Evolutionary conservation across 371 early-diverging fungal genomes (phyloP).

Genomic region (Sporodiniella umbellata): DNA sequence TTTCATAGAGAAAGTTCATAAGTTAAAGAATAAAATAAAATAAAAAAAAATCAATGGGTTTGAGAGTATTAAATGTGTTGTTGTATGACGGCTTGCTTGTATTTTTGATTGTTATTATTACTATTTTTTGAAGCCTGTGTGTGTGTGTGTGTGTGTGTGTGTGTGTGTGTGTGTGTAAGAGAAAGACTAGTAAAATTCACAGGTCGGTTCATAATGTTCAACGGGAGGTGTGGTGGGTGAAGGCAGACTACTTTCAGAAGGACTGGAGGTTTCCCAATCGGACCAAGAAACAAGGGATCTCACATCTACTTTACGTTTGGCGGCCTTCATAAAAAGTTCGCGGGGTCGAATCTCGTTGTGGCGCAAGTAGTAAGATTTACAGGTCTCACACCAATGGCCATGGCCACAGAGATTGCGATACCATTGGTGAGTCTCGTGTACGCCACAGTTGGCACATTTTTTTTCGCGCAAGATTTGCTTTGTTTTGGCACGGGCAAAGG

Average conservation of each 20-base stretch:
- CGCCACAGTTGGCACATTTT: slow-evolving; percentile 39
- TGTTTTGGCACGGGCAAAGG: slow-evolving; percentile 1
- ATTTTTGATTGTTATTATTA: too few relatives aligned
- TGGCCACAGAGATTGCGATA: slow-evolving; percentile 43
- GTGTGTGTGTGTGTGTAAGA: too few relatives aligned
- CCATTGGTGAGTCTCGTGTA: slow-evolving; percentile 48
- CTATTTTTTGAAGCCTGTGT: too few relatives aligned
- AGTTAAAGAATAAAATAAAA: too few relatives aligned
- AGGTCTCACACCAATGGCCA: slow-evolving; percentile 51
- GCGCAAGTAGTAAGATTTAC: slow-evolving; percentile 45
- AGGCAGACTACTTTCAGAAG: slow-evolving; percentile 2
- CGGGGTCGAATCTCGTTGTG: slow-evolving; percentile 39
- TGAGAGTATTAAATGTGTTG: too few relatives aligned
- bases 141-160: too few relatives aligned
- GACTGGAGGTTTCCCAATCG: slow-evolving; percentile 2
- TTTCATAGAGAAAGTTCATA: too few relatives aligned
- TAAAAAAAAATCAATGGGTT: too few relatives aligned
- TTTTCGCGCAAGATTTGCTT: too few relatives aligned
- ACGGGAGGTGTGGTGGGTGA: slow-evolving; percentile 3
- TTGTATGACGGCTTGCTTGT: too few relatives aligned
- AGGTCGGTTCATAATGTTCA: neutral
- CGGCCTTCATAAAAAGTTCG: slow-evolving; percentile 44
- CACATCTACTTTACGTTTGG: slow-evolving; percentile 43
- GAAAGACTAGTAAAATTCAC: neutral
- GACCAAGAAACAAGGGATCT: slow-evolving; percentile 32